Base-by-base conservation (phyloP, 306 rosid species). In the Inga laurina region DNA sequence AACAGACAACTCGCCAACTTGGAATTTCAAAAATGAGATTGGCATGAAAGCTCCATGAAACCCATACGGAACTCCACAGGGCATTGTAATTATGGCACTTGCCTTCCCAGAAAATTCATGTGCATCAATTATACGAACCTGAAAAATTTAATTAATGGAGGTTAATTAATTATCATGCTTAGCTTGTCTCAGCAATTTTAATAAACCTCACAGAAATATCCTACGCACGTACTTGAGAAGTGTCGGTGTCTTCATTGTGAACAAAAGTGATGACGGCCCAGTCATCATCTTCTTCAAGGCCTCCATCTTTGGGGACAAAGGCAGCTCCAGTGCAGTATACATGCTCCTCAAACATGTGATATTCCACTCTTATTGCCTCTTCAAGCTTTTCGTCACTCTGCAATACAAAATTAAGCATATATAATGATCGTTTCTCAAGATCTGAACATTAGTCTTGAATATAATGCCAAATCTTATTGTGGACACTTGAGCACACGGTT, bases 21-120 rank as follows among this genome's bases (percentile, higher is more conserved):
- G 34, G 34, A 32, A 32, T 32, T 32, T 32, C 34, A 1, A 32
- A 32, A 32, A 32, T 32, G 34, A 32, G 34, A 32, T 32, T 2
- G 34, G 34, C 34, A 32, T 32, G 34, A 32, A 32, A 70, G 92
- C 91, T 77, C 94, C 97, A 57, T 91, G 97, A 88, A 88, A 93
- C 2, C 97, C 97, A 32, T 91, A 91, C 10, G 97, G 97, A 82
- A 93, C 97, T 86, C 93, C 87, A 35, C 72, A 57, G 0, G 94
- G 92, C 75, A 94, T 74, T 21, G 78, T 80, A 22, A 93, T 87
- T 85, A 49, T 49, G 54, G 54, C 15, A 18, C 6, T 16, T 18
- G n/a, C 8, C 59, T 52, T 15, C 14, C 67, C 74, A 5, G 76
- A 82, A 73, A 93, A 90, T 51, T 86, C 88, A 39, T 85, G 80